phyloP scores from a whole-genome alignment of 2,329 filamentous ascomycete species.

The Thermomyces lanuginosus region DNA sequence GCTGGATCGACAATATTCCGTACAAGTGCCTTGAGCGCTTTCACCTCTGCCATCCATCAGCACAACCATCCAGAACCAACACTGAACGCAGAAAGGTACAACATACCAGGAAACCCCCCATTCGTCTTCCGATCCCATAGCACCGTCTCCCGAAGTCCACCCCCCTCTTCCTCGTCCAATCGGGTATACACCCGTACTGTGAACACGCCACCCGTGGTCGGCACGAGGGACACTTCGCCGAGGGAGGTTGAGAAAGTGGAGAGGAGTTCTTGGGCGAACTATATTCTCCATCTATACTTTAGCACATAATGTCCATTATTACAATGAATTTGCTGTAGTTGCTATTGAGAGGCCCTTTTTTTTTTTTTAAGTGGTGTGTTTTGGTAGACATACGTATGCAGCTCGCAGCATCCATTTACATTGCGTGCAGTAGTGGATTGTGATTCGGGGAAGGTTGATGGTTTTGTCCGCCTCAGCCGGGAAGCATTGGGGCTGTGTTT shows the following conservation, averaged over 20 bases:
- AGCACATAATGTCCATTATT: neutral
- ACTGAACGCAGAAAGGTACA: neutral
- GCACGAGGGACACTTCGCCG: conserved; percentile 76
- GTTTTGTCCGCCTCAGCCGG: conserved; percentile 1
- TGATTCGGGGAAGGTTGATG: conserved; percentile 51
- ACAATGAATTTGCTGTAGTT: too few relatives aligned
- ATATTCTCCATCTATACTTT: conserved; percentile 4
- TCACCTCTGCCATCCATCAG: conserved; percentile 46
- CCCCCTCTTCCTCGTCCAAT: conserved; percentile 15
- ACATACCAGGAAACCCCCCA: conserved; percentile 64
- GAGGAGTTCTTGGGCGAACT: conserved; percentile 90
- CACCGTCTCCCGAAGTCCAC: conserved; percentile 30
- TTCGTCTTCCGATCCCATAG: conserved; percentile 82
- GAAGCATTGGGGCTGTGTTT: neutral
- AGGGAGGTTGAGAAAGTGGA: conserved; percentile 75
- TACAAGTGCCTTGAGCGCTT: conserved; percentile 72
- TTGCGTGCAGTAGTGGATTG: conserved; percentile 86
- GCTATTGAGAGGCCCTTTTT: too few relatives aligned
- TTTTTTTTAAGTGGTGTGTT: neutral
- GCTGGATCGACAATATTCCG: conserved; percentile 67
- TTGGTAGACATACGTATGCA: conserved; percentile 54
- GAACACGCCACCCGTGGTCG: conserved; percentile 71
- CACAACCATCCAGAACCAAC: neutral
- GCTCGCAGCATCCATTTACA: conserved; percentile 84
- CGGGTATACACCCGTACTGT: conserved; percentile 45